Percentiles rank a stretch among this genome's conserved stretches.
Evolutionary conservation across 2,329 filamentous ascomycete genomes (phyloP).

Genomic region (Colletotrichum ledebouriae): DNA sequence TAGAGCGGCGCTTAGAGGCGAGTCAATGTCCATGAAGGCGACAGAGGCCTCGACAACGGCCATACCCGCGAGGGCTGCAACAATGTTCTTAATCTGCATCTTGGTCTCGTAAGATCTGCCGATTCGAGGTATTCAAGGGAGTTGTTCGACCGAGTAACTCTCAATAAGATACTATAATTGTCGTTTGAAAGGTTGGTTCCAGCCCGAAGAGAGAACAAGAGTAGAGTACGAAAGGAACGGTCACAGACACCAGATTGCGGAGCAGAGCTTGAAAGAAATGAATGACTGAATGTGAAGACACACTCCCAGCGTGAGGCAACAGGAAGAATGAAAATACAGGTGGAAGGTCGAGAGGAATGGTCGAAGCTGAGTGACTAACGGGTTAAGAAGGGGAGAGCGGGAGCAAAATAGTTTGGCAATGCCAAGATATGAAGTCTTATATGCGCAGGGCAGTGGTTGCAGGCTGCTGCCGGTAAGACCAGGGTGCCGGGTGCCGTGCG

Average conservation of each 20-base stretch:
- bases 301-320: conserved; percentile 62
- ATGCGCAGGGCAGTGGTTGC: conserved; percentile 50
- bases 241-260: conserved; percentile 56
- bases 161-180: conserved; percentile 41
- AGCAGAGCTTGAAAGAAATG: conserved; percentile 52
- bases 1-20: conserved; percentile 54
- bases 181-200: conserved; percentile 58
- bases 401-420: conserved; percentile 50
- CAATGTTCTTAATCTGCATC: conserved; percentile 66
- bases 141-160: conserved; percentile 43
- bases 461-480: conserved; percentile 37
- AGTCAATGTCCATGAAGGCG: conserved; percentile 51
- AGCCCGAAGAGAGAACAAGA: conserved; percentile 59
- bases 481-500: conserved; percentile 42
- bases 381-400: conserved; percentile 46
- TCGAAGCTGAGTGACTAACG: conserved; percentile 41
- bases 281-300: conserved; percentile 65
- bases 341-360: conserved; percentile 48
- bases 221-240: conserved; percentile 59
- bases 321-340: conserved; percentile 45
- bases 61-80: conserved; percentile 62
- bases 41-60: conserved; percentile 61
- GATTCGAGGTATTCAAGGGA: conserved; percentile 22
- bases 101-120: conserved; percentile 46
- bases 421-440: conserved; percentile 58